A percentile compares a stretch with the other conserved stretches of the same genome.
These are phyloP conservation scores for Talaromyces sp. DNA, from an alignment of 2,329 filamentous ascomycete species.

Conservation along the genomic window DNA sequence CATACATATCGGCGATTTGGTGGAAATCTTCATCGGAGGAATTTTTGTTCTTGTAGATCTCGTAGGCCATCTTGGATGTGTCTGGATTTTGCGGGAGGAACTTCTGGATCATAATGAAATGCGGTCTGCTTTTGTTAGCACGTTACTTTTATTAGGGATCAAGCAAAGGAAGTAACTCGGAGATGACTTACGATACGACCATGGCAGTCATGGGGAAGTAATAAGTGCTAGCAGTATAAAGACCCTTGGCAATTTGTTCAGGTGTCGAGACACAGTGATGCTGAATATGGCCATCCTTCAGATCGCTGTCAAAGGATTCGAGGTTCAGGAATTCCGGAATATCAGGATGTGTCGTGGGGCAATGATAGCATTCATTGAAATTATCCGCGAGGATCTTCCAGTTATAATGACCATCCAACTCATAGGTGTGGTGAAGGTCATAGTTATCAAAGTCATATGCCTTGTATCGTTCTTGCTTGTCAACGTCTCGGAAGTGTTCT, in stretches of 20 bases:
- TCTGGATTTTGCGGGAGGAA: constrained; percentile 60
- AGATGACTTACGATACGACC: constrained; percentile 33
- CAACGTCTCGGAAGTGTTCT: constrained; percentile 23
- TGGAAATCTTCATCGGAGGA: constrained; percentile 62
- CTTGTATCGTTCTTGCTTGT: constrained; percentile 26
- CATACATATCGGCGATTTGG: constrained; percentile 62
- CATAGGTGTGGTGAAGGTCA: constrained; percentile 23
- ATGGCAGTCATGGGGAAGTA: constrained; percentile 36
- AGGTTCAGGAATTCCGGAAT: constrained; percentile 61
- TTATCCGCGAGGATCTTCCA: constrained; percentile 30
- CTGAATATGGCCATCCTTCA: constrained; percentile 53
- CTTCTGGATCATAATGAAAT: constrained; percentile 67
- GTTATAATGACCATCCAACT: constrained; percentile 26
- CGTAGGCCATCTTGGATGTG: constrained; percentile 61
- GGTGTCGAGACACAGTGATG: constrained; percentile 53
- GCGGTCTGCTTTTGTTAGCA: constrained; percentile 43
- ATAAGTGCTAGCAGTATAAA: constrained; percentile 42
- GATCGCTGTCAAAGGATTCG: constrained; percentile 57
- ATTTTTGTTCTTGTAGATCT: constrained; percentile 65
- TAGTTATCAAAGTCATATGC: constrained; percentile 25
- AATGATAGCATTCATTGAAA: constrained; percentile 63
- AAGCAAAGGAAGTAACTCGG: neutral
- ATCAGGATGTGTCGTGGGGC: constrained; percentile 61
- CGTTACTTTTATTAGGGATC: neutral
- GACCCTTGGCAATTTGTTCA: constrained; percentile 52